Conservation (phyloP, 495 filamentous ascomycete species). For the Umbilicaria muhlenbergii region DNA sequence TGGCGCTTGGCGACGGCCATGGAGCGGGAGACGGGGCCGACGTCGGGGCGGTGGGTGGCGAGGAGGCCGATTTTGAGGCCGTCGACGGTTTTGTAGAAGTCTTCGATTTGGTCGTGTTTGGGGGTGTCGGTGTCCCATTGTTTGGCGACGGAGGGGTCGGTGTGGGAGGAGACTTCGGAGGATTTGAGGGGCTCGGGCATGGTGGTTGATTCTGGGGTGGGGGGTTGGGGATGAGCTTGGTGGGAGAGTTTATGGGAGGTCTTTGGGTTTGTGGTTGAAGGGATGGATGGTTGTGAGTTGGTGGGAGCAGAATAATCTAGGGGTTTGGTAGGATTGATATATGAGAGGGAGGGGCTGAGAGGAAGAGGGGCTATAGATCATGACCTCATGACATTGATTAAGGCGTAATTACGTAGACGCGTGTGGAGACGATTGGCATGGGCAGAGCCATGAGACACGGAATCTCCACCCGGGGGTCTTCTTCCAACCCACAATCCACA, state of each 20-base stretch:
- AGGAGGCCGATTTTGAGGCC: slow-evolving; percentile 18
- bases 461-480: too few species aligned
- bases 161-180: slow-evolving; percentile 16
- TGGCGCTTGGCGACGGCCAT: slow-evolving; percentile 27
- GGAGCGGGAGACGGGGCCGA: slow-evolving; percentile 22
- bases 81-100: slow-evolving; percentile 19
- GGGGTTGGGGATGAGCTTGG: not conserved
- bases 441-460: too few species aligned
- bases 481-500: too few species aligned
- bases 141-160: slow-evolving; percentile 20
- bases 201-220: slow-evolving; percentile 2
- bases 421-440: too few species aligned
- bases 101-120: slow-evolving; percentile 17
- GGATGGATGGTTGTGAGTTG: too few species aligned
- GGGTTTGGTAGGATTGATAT: too few species aligned
- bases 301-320: too few species aligned
- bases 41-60: slow-evolving; percentile 15
- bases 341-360: too few species aligned
- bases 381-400: too few species aligned
- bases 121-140: slow-evolving; percentile 20
- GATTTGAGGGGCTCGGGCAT: slow-evolving; percentile 19
- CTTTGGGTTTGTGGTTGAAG: too few species aligned
- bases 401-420: too few species aligned
- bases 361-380: too few species aligned
- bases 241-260: not conserved